phyloP scores from a whole-genome alignment of 2,329 filamentous ascomycete species.

The Rhinocladiella mackenziei region DNA sequence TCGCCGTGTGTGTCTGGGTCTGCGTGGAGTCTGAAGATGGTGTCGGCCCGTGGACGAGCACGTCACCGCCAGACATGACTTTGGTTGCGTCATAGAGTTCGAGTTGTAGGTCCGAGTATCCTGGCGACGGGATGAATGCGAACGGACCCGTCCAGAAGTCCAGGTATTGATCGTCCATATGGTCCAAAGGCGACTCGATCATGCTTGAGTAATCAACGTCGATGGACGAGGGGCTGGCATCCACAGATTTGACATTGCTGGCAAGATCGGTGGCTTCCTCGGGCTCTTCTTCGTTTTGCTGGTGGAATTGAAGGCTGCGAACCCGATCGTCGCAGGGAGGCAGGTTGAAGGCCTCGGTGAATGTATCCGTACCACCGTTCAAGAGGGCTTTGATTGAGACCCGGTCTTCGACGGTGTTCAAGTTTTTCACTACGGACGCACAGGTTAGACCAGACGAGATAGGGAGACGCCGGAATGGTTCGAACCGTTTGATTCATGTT shows the following conservation, averaged over 20 bases:
- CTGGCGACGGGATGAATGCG: constrained; percentile 17
- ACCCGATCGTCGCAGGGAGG: constrained; percentile 40
- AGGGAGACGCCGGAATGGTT: constrained; percentile 10
- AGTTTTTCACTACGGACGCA: too few species aligned
- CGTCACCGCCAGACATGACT: too few species aligned
- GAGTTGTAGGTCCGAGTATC: constrained; percentile 18
- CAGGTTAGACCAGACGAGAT: too few species aligned
- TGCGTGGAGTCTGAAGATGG: constrained; percentile 11
- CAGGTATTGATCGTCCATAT: constrained; percentile 19
- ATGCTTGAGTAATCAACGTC: constrained; percentile 21
- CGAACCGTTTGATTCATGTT: constrained; percentile 27
- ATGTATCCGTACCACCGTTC: constrained; percentile 45
- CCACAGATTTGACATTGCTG: not conserved
- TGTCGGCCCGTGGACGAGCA: constrained; percentile 5
- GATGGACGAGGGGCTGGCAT: constrained; percentile 5
- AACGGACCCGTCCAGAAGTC: constrained; percentile 25
- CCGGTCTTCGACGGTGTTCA: constrained; percentile 34
- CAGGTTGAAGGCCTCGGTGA: constrained; percentile 44
- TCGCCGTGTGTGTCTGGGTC: too few species aligned
- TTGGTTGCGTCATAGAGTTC: constrained; percentile 17
- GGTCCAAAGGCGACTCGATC: constrained; percentile 16
- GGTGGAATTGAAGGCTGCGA: constrained; percentile 38
- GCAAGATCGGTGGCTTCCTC: constrained; percentile 12
- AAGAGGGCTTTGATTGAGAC: constrained; percentile 47
- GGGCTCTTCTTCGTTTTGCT: constrained; percentile 30